Percentiles rank a stretch among this genome's conserved stretches.
Evolutionary conservation across 2,329 filamentous ascomycete species (phyloP).

Genomic region (Gaeumannomyces sp.): DNA sequence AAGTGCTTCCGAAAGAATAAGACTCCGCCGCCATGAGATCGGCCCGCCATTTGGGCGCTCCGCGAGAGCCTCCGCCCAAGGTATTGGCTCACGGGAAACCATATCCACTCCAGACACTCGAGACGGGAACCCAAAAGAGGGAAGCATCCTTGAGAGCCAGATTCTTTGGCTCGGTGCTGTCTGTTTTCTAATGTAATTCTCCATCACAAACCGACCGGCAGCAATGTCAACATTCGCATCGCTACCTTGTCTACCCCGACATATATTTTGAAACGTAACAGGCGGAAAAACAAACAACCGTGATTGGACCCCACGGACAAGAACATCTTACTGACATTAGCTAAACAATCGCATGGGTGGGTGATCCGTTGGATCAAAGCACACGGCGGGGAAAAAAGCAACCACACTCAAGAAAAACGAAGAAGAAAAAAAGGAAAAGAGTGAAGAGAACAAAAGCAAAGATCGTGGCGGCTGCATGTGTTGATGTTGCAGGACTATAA

Average conservation of each 20-base stretch:
- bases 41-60: too few species aligned
- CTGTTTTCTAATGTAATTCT: conserved; percentile 1
- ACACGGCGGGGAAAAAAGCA: background rate
- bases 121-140: background rate
- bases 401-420: background rate
- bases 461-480: too few species aligned
- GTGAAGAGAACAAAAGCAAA: too few species aligned
- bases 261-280: background rate
- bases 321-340: background rate
- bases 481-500: too few species aligned
- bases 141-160: background rate
- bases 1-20: background rate
- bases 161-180: background rate
- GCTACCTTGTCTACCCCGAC: background rate
- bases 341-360: background rate
- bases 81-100: background rate
- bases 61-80: background rate
- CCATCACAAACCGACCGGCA: background rate
- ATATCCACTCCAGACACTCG: background rate
- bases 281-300: background rate
- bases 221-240: background rate
- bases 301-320: too few species aligned
- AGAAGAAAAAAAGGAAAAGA: too few species aligned
- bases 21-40: background rate
- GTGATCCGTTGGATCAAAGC: background rate